Base-by-base conservation (phyloP, 495 filamentous ascomycete genomes). In the Penicillium desertorum region DNA sequence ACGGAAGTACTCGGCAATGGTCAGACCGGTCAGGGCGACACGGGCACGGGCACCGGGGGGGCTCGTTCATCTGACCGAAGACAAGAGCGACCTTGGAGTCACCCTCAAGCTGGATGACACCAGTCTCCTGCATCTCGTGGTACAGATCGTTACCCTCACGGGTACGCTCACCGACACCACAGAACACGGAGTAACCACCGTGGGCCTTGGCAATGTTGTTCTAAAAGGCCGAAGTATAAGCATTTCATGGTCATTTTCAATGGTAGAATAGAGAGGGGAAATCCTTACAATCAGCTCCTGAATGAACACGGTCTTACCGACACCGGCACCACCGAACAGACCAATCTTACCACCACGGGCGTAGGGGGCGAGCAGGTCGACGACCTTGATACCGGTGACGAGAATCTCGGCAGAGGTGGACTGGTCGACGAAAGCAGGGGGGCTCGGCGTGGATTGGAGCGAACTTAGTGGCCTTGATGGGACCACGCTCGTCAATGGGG, bases 191-290 rank as follows among this genome's bases (percentile, higher is more conserved):
- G 89, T 95, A 98, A 93, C 94, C 94, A 94, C 94, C 95, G 83
- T 98, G 94, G 69, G 94, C 94, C 86, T 98, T 98, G 81, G 94
- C 94, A 71, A 98, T 97, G 87, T 98, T 98, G 90, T 98, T 98
- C 86, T 88, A 66, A 8, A 29, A 17, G 8, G 6, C 9, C 16
- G 0, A 29, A 17, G 17, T 6, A n/a, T 53, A 20, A 30, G 11
- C 47, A 36, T 23, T 44, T 54, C 22, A 58, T 16, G 29, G 29
- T 20, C 10, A n/a, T 25, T 37, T 37, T 12, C 10, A 3, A 37
- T 14, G 10, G 17, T 25, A 51, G 54, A 64, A 56, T 43, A 8
- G 32, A 17, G 48, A 36, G 11, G 19, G 20, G 49, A 39, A 73
- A 25, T 46, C n/a, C 84, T 66, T 79, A 88, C 86, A 79, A 98